These are phyloP conservation scores for Candida qinlingensis DNA, from an alignment of 805 yeast genomes.

Conservation along the genomic window DNA sequence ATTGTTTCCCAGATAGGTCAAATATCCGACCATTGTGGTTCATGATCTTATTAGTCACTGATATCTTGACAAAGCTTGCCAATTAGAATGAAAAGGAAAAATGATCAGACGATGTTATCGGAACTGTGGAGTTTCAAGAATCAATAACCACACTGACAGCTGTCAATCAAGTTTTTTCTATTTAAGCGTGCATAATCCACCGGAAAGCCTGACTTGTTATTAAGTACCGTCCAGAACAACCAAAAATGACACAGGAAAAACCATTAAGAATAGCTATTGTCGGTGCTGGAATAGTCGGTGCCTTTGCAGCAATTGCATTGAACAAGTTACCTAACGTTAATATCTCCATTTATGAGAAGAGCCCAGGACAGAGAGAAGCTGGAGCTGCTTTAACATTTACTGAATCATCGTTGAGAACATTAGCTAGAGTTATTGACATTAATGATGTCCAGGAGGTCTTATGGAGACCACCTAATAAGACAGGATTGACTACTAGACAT, in stretches of 20 bases:
- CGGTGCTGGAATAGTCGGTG: constrained; percentile 8
- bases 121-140: no score
- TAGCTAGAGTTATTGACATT: constrained; percentile 9
- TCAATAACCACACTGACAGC: no score
- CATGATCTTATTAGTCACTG: no score
- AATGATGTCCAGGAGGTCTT: constrained; percentile 10
- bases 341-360: constrained; percentile 10
- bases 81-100: no score
- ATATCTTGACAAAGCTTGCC: no score
- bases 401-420: constrained; percentile 7
- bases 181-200: background rate
- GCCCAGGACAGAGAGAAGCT: constrained; percentile 11
- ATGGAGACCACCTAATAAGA: constrained; percentile 6
- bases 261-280: constrained; percentile 2
- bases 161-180: no score
- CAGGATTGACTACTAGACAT: constrained; percentile 7
- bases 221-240: background rate
- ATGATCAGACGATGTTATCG: no score
- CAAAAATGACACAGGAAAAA: background rate
- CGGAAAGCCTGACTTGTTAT: background rate
- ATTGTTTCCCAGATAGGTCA: no score
- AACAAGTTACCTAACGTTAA: constrained; percentile 11
- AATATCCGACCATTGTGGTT: no score
- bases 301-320: constrained; percentile 7
- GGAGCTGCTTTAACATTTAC: constrained; percentile 15